Conservation (phyloP, 2,329 filamentous ascomycete species). For the Biscogniauxia mediterranea region DNA sequence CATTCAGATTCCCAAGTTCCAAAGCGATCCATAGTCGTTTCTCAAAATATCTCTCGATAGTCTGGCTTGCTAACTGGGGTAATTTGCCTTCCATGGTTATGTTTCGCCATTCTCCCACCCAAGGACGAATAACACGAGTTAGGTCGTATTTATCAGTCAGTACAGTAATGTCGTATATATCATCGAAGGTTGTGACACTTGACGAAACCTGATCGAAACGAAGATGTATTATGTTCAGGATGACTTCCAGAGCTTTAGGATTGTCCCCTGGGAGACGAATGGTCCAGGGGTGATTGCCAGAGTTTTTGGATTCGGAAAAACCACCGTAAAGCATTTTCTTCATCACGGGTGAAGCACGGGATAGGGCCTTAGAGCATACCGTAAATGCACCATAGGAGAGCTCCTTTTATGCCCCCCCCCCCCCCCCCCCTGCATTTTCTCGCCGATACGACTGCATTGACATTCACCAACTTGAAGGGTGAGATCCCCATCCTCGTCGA, state of each 20-base stretch:
- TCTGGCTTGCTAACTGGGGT: too few relatives aligned
- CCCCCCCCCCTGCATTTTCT: too few relatives aligned
- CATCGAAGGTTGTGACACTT: neutral
- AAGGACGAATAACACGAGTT: neutral
- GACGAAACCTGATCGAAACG: neutral
- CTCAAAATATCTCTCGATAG: neutral
- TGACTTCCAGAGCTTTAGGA: neutral
- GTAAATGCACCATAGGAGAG: neutral
- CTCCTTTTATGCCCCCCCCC: too few relatives aligned
- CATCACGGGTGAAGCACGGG: neutral
- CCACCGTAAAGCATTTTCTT: neutral
- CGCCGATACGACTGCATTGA: too few relatives aligned
- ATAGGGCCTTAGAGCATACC: neutral
- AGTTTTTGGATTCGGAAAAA: neutral
- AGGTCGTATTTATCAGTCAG: slow-evolving; percentile 1
- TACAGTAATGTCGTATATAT: neutral
- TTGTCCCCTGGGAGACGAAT: neutral
- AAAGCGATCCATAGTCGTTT: neutral
- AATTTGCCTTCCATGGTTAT: neutral
- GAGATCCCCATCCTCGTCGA: neutral
- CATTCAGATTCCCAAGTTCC: neutral
- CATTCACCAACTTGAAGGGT: neutral
- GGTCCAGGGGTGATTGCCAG: neutral
- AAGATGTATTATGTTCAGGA: neutral
- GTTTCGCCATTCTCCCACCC: neutral